These are phyloP conservation scores for Poronia punctata DNA, from an alignment of 495 filamentous ascomycete genomes.

Conservation along the genomic window DNA sequence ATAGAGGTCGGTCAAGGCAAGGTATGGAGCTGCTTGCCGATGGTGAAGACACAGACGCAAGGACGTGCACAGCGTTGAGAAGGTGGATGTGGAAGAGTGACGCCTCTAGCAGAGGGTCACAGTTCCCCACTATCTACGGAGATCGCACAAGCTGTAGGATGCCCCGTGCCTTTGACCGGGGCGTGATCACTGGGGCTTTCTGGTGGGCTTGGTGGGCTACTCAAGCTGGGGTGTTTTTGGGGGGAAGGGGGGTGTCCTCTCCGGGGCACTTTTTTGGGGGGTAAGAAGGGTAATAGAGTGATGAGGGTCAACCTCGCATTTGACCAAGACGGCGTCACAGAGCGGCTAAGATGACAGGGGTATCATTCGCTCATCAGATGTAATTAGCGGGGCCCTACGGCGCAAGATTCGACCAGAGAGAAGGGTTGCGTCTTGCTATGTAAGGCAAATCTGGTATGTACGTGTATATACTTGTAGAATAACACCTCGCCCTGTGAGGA, in stretches of 20 bases:
- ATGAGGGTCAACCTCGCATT: conserved; percentile 34
- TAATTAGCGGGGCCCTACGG: conserved; percentile 13
- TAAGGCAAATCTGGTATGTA: conserved; percentile 2
- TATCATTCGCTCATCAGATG: conserved; percentile 35
- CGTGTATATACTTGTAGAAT: neutral
- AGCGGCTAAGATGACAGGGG: conserved; percentile 38
- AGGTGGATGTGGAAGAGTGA: conserved; percentile 27
- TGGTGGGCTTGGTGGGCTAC: conserved; percentile 3
- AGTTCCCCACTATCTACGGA: conserved; percentile 32
- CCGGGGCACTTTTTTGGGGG: too few relatives aligned
- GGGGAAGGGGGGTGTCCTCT: too few relatives aligned
- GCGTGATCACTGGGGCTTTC: conserved; percentile 21
- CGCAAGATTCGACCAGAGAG: conserved; percentile 21
- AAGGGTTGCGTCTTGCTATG: conserved; percentile 14
- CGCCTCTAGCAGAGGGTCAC: conserved; percentile 27
- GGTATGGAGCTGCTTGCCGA: conserved; percentile 21
- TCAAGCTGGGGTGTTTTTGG: neutral
- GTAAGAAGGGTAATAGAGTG: conserved; percentile 11
- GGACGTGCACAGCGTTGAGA: conserved; percentile 21
- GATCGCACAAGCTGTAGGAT: conserved; percentile 33
- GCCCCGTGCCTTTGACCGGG: conserved; percentile 30
- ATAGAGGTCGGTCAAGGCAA: conserved; percentile 26
- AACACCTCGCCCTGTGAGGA: too few relatives aligned
- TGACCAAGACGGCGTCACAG: conserved; percentile 35
- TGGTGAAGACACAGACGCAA: conserved; percentile 29